Conservation (phyloP, 2,329 filamentous ascomycete species). For the Blastomyces gilchristii region DNA sequence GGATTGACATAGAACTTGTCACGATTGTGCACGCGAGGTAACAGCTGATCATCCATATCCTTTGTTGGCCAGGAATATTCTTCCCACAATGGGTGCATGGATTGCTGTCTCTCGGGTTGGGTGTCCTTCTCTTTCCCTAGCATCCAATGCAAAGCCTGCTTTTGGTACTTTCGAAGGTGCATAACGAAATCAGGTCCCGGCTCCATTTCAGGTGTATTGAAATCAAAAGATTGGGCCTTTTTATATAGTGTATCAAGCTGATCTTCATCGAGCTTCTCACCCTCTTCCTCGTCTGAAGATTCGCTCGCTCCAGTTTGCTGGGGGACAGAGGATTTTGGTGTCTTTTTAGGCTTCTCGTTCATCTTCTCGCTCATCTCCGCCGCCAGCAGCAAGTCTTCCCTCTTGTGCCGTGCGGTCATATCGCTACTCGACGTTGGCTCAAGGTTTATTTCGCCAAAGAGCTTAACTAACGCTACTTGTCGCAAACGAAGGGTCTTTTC, state of each 20-base stretch:
- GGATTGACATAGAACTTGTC: slow-evolving; percentile 87
- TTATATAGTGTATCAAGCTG: slow-evolving; percentile 89
- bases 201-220: slow-evolving; percentile 76
- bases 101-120: slow-evolving; percentile 58
- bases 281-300: slow-evolving; percentile 63
- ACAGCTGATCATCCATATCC: slow-evolving; percentile 71
- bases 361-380: slow-evolving; percentile 80
- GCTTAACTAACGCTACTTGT: slow-evolving; percentile 76
- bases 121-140: slow-evolving; percentile 79
- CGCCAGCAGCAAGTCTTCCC: slow-evolving; percentile 75
- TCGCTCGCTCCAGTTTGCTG: slow-evolving; percentile 31
- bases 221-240: slow-evolving; percentile 95
- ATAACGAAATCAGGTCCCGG: slow-evolving; percentile 73
- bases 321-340: slow-evolving; percentile 34
- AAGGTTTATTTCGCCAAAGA: slow-evolving; percentile 83
- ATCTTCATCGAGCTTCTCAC: slow-evolving; percentile 84
- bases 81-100: slow-evolving; percentile 97
- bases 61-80: slow-evolving; percentile 83
- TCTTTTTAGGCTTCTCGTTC: slow-evolving; percentile 63
- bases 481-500: slow-evolving; percentile 74
- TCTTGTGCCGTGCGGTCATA: slow-evolving; percentile 63
- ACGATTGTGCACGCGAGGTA: slow-evolving; percentile 56
- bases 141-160: slow-evolving; percentile 95
- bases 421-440: slow-evolving; percentile 65
- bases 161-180: slow-evolving; percentile 83